phyloP scores from a whole-genome alignment of 176 grass and related monocot species.

The Aechmea fasciata region DNA sequence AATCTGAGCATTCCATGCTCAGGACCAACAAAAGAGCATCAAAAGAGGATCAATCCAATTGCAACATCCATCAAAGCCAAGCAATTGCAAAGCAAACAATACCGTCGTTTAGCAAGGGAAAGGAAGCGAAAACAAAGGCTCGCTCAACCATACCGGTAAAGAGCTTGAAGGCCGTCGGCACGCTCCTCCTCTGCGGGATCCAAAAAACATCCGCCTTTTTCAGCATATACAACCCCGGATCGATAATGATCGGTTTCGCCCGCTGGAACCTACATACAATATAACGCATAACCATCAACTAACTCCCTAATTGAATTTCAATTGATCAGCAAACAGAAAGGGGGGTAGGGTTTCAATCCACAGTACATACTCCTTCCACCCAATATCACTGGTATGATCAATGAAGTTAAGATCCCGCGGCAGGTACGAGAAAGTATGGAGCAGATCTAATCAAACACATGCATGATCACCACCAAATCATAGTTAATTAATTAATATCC shows the following conservation, averaged over 20 bases:
- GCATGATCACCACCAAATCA: neutral
- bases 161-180: constrained; percentile 82
- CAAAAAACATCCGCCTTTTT: constrained; percentile 63
- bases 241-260: constrained; percentile 73
- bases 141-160: constrained; percentile 42
- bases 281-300: neutral
- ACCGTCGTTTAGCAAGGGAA: neutral
- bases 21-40: no score
- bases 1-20: no score
- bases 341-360: neutral
- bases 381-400: constrained; percentile 73
- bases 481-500: neutral
- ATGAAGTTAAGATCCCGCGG: constrained; percentile 92
- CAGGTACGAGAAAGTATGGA: constrained; percentile 68
- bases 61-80: neutral
- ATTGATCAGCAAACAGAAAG: neutral
- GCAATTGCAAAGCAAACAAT: neutral
- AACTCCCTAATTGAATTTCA: neutral
- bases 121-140: neutral
- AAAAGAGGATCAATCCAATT: no score
- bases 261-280: constrained; percentile 46
- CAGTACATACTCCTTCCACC: constrained; percentile 63
- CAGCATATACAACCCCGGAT: constrained; percentile 70
- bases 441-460: constrained; percentile 36
- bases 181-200: constrained; percentile 51